These are phyloP conservation scores for Lumnitzera littorea DNA, from an alignment of 345 rosid species.

Conservation along the genomic window DNA sequence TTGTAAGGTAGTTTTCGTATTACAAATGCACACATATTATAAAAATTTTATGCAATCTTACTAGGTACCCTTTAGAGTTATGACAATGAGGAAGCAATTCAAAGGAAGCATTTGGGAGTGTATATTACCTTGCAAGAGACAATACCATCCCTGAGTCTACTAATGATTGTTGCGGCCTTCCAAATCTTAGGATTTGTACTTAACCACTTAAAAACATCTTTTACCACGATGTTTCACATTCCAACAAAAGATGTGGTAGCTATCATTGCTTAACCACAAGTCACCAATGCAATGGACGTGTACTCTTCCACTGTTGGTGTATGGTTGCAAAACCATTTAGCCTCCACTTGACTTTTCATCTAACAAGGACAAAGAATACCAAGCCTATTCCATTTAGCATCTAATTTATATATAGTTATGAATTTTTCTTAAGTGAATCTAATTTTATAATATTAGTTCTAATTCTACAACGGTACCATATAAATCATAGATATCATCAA, in stretches of 20 bases:
- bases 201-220: conserved; percentile 10
- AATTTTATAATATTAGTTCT: background rate
- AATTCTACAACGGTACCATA: background rate
- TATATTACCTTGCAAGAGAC: conserved; percentile 1
- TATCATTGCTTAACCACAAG: too few species aligned
- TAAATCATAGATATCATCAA: conserved; percentile 3
- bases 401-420: too few species aligned
- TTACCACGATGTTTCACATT: background rate
- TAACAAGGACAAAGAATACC: background rate
- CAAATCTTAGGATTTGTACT: background rate
- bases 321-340: conserved; percentile 9
- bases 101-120: too few species aligned
- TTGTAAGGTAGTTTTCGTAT: too few species aligned
- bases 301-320: conserved; percentile 20
- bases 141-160: conserved; percentile 3
- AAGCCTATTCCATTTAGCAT: too few species aligned
- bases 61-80: too few species aligned
- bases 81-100: too few species aligned
- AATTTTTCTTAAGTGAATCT: too few species aligned
- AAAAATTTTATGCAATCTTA: too few species aligned
- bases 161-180: background rate
- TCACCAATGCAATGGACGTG: background rate
- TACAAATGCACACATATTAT: too few species aligned
- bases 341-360: conserved; percentile 7
- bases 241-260: background rate